Base-by-base conservation (phyloP, 2,329 filamentous ascomycete genomes). In the Stemphylium lycopersici region DNA sequence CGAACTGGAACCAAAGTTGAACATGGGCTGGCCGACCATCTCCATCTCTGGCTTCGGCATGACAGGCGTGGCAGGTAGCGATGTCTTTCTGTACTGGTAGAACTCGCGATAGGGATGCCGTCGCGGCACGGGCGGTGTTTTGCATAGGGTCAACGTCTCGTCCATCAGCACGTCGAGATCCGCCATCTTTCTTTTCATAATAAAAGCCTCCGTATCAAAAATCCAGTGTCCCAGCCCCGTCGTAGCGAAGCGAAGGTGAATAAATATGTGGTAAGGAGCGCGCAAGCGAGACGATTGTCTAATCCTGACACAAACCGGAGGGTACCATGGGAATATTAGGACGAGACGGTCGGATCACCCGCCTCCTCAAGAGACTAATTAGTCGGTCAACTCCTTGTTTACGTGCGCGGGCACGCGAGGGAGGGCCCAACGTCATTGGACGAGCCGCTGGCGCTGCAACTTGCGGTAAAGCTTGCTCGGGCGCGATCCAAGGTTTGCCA, bases 251-350 rank as follows among this genome's bases (percentile, higher is more conserved):
- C 44, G 50, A 36, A 41, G 32, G 24, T 39, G 16, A 38, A 39
- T 43, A 39, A 39, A 33, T 43, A 24, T 24, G 32, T 43, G 33
- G 18, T 36, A 16, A 24, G 51, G 51, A 39, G 52, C 29, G 50
- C 51, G 52, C 55, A 52, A 52, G 56, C 53, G 53, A 54, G 49
- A 58, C 47, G 40, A 39, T 41, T 36, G 58, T 45, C 45, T 57
- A 58, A 56, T 48, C 48, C 54, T 39, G 54, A 45, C 43, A 55
- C 59, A 55, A 59, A 58, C 51, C 34, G 58, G 63, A 52, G 56
- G 58, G 55, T 62, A 56, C 52, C 38, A 40, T 43, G 53, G 55
- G 54, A 52, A 43, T 61, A 62, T 56, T 65, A 66, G 62, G 61
- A 56, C 58, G 50, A 52, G 52, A 59, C 20, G 62, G 55, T 50